phyloP scores from a whole-genome alignment of 306 rosid species.

The Inga oerstediana region DNA sequence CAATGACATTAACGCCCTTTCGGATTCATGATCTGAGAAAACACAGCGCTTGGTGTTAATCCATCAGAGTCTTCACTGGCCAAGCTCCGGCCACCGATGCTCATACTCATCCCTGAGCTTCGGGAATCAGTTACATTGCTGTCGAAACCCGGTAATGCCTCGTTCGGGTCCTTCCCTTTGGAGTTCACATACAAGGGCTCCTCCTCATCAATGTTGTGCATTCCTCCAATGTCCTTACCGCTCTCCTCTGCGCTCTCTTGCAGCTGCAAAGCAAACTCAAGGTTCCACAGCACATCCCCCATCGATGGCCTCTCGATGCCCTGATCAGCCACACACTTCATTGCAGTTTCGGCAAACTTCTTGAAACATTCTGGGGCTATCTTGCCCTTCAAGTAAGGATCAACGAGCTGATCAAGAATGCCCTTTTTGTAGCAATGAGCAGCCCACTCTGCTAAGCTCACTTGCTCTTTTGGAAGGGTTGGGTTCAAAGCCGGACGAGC shows the following conservation, averaged over 20 bases:
- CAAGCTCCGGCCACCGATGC: constrained; percentile 96
- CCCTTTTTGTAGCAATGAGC: constrained; percentile 93
- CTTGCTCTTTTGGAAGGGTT: constrained; percentile 90
- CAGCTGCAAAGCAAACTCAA: constrained; percentile 96
- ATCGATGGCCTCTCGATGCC: constrained; percentile 97
- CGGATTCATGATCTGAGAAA: constrained; percentile 99
- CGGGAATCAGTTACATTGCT: constrained; percentile 79
- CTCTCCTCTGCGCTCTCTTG: constrained; percentile 98
- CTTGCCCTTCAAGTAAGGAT: constrained; percentile 90
- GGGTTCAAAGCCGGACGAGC: constrained; percentile 99
- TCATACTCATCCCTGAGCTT: constrained; percentile 95
- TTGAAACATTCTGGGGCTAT: constrained; percentile 90
- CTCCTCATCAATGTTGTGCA: constrained; percentile 51
- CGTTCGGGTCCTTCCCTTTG: constrained; percentile 64
- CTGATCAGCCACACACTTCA: constrained; percentile 96
- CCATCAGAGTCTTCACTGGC: constrained; percentile 98
- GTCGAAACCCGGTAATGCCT: constrained; percentile 52
- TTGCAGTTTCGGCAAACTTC: constrained; percentile 95
- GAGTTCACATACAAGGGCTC: constrained; percentile 49
- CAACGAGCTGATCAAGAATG: constrained; percentile 75
- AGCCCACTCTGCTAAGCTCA: constrained; percentile 99
- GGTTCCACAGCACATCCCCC: constrained; percentile 99
- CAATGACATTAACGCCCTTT: constrained; percentile 81
- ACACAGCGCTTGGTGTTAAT: constrained; percentile 94
- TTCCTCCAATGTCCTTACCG: constrained; percentile 55